Percentiles rank a stretch among this genome's conserved stretches.
phyloP scores from a whole-genome alignment of 495 filamentous ascomycete species.

The Talaromyces stipitatus region DNA sequence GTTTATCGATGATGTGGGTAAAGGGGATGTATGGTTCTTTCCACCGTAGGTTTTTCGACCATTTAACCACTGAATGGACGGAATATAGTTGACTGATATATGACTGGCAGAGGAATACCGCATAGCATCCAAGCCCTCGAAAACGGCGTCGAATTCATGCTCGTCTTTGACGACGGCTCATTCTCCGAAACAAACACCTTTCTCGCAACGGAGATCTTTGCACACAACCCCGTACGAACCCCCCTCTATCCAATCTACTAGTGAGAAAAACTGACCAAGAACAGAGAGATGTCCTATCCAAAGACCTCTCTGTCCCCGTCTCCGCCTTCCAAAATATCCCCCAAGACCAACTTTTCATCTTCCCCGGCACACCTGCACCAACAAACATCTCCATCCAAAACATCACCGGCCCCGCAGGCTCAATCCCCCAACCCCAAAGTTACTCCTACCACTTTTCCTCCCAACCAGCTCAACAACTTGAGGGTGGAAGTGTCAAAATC shows the following conservation, averaged over 20 bases:
- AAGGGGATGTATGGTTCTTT: constrained; percentile 68
- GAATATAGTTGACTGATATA: background rate
- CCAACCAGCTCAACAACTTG: constrained; percentile 48
- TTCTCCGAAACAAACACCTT: constrained; percentile 67
- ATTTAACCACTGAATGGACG: background rate
- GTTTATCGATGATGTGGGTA: constrained; percentile 57
- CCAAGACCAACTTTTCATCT: constrained; percentile 57
- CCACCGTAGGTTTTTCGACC: constrained; percentile 29
- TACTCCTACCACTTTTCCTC: constrained; percentile 65
- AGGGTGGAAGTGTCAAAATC: constrained; percentile 61
- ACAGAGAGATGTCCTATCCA: constrained; percentile 52
- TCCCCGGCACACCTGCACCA: constrained; percentile 55
- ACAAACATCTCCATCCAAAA: constrained; percentile 54
- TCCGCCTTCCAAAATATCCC: constrained; percentile 52
- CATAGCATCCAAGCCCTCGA: constrained; percentile 62
- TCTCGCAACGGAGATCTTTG: constrained; percentile 57
- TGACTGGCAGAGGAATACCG: constrained; percentile 43
- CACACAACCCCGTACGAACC: constrained; percentile 38
- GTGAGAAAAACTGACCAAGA: background rate
- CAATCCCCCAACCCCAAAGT: constrained; percentile 38
- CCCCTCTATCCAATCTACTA: background rate
- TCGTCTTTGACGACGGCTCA: constrained; percentile 62
- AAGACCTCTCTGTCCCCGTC: constrained; percentile 50
- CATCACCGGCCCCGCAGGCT: constrained; percentile 50
- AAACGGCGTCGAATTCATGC: constrained; percentile 58